Evolutionary conservation across 768 basidiomycete genomes (phyloP).

Genomic region (Boletus reticulatus): DNA sequence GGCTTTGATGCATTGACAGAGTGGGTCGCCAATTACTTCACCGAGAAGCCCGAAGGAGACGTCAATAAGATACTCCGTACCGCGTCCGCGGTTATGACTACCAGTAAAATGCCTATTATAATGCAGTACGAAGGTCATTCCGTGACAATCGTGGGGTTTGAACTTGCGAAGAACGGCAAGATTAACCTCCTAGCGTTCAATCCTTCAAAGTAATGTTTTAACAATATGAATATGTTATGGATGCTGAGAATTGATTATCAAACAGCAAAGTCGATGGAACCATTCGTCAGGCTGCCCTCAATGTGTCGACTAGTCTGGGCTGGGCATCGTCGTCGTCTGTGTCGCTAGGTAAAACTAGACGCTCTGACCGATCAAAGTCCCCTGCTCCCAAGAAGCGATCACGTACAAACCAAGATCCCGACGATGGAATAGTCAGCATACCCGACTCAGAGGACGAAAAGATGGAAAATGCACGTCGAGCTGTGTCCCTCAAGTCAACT

Average conservation of each 20-base stretch:
- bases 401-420: slow-evolving; percentile 18
- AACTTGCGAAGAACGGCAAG: slow-evolving; percentile 54
- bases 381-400: slow-evolving; percentile 29
- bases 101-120: slow-evolving; percentile 76
- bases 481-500: not conserved
- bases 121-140: slow-evolving; percentile 86
- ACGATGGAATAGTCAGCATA: slow-evolving; percentile 29
- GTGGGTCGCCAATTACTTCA: slow-evolving; percentile 81
- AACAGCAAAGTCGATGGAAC: slow-evolving; percentile 12
- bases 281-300: slow-evolving; percentile 23
- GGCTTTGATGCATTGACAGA: slow-evolving; percentile 52
- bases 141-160: slow-evolving; percentile 82
- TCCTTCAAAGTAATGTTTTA: slow-evolving; percentile 55
- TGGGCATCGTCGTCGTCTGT: slow-evolving; percentile 9
- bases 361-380: slow-evolving; percentile 20
- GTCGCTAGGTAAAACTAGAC: slow-evolving; percentile 20
- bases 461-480: not conserved
- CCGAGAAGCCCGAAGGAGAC: slow-evolving; percentile 34
- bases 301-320: slow-evolving; percentile 1
- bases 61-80: slow-evolving; percentile 53
- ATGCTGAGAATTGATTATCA: not conserved
- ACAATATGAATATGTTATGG: slow-evolving; percentile 6
- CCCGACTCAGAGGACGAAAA: slow-evolving; percentile 15
- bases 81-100: slow-evolving; percentile 51
- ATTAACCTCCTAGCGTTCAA: slow-evolving; percentile 75